Evolutionary conservation across 1,284 basidiomycete genomes (phyloP), one percentile per base, ranked within the genome.

Genomic region (Polyporus tsugae): DNA sequence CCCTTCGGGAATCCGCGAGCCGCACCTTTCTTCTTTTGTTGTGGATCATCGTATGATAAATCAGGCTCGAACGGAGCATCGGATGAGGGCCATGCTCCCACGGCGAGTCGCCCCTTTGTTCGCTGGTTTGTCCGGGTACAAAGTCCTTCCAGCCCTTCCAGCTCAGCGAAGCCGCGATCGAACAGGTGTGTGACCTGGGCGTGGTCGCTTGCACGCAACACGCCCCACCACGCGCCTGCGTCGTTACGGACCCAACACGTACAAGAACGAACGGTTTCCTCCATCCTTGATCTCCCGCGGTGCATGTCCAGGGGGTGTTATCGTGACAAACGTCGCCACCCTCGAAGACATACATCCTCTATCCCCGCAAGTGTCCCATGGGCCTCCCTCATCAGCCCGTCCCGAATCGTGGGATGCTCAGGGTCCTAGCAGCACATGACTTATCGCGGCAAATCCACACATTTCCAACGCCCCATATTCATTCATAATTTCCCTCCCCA

Each of bases 61-160:
- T 72, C 65, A 68, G 71, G 71, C 44, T 63, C 60, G 66, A 62
- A 66, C 71, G 71, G 71, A 72, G 68, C 66, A 68, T 70, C 71
- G 71, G 71, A 66, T 65, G 60, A 22, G 58, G 60, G 46, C 63
- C 63, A 60, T 35, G 46, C 64, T 66, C 71, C 66, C 71, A 72
- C 71, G 65, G 60, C 59, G 36, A 58, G 55, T 60, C 68, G 55
- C 64, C 71, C 68, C 68, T 68, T 70, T 70, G 62, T 69, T 63
- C 68, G 59, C 55, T 64, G 58, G 52, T 64, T 59, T 68, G 64
- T 62, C 62, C 58, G 38, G 29, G 41, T 58, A 49, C 60, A 65
- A 62, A 38, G 55, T 49, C 59, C 64, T 52, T 64, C 62, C 63
- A 25, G 66, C 46, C 44, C 66, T 68, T 63, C 62, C 65, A 72